phyloP scores from a whole-genome alignment of 495 filamentous ascomycete species.

The Hamigera avellanea region DNA sequence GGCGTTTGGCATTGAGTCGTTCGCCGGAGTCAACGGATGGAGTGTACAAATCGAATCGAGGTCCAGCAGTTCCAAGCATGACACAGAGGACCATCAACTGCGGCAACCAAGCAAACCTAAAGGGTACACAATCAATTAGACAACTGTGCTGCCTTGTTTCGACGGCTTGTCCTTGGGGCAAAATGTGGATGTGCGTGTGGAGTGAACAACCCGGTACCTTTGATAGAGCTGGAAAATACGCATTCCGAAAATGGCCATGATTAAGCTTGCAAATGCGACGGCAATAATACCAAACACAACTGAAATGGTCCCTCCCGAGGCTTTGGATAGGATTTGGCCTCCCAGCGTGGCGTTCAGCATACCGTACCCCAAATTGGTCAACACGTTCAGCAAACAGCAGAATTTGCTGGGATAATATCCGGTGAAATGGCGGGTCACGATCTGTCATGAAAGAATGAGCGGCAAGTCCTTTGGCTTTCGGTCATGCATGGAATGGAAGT shows the following conservation, averaged over 20 bases:
- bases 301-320: constrained; percentile 45
- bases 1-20: constrained; percentile 42
- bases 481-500: neutral
- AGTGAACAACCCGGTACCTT: constrained; percentile 13
- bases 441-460: constrained; percentile 21
- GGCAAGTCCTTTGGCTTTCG: neutral
- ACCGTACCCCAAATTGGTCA: constrained; percentile 58
- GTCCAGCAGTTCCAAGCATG: constrained; percentile 55
- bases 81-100: constrained; percentile 54
- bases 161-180: no score
- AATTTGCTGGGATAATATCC: constrained; percentile 68
- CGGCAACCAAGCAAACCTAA: constrained; percentile 56
- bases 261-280: constrained; percentile 46
- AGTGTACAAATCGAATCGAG: constrained; percentile 47
- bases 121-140: neutral
- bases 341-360: constrained; percentile 48
- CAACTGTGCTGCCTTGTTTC: no score
- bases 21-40: constrained; percentile 22
- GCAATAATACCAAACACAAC: constrained; percentile 62
- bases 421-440: constrained; percentile 62
- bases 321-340: constrained; percentile 44
- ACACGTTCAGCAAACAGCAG: constrained; percentile 53
- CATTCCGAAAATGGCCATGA: constrained; percentile 65
- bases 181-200: no score
- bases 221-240: constrained; percentile 62